Conservation (phyloP, 768 basidiomycete species). For the Naganishia onofrii region DNA sequence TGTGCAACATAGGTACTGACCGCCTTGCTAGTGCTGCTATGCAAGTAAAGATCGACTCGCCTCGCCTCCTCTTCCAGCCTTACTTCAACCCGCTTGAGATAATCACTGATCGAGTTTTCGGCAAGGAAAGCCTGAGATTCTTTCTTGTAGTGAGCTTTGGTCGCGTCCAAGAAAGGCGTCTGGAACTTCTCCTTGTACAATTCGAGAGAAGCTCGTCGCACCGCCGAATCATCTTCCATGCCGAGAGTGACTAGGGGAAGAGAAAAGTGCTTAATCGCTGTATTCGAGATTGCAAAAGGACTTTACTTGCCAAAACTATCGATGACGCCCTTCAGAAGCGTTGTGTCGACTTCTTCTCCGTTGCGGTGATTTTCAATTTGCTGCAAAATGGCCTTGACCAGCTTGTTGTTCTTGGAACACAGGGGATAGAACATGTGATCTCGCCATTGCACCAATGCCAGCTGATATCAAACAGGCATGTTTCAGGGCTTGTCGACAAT, state of each 20-base stretch:
- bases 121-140: constrained; percentile 89
- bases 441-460: constrained; percentile 96
- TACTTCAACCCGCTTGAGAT: constrained; percentile 90
- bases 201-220: constrained; percentile 56
- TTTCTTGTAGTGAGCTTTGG: constrained; percentile 84
- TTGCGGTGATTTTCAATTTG: constrained; percentile 91
- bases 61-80: constrained; percentile 91
- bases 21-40: constrained; percentile 79
- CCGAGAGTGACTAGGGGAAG: constrained; percentile 69
- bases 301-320: constrained; percentile 67
- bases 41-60: constrained; percentile 87
- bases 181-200: constrained; percentile 92
- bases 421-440: constrained; percentile 81
- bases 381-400: constrained; percentile 80
- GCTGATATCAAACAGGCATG: constrained; percentile 55
- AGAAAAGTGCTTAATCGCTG: background rate
- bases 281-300: background rate
- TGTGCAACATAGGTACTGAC: constrained; percentile 39
- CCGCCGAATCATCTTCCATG: constrained; percentile 73
- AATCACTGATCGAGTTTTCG: constrained; percentile 85
- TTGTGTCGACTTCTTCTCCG: constrained; percentile 88
- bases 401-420: constrained; percentile 66
- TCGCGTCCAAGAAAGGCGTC: constrained; percentile 77
- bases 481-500: background rate
- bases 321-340: constrained; percentile 87